Evolutionary conservation across 495 filamentous ascomycete genomes (phyloP).

Genomic region (Penicillium desertorum): DNA sequence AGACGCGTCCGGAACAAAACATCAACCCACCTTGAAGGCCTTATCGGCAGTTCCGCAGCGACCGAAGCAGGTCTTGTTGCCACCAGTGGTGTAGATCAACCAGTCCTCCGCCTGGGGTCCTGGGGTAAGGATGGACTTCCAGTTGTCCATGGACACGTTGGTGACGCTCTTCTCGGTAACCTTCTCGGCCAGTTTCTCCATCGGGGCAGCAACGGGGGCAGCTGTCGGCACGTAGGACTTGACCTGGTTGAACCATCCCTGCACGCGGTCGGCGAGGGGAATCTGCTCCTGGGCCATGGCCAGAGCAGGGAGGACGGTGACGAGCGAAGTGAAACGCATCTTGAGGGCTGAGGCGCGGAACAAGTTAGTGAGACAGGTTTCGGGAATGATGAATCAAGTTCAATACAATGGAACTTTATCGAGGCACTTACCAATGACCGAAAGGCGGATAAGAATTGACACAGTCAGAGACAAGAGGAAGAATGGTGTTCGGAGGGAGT

Average conservation of each 20-base stretch:
- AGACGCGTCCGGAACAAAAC: neutral
- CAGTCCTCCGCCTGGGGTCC: slow-evolving; percentile 70
- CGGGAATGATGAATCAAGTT: neutral
- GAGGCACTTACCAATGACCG: slow-evolving; percentile 7
- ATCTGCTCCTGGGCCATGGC: slow-evolving; percentile 72
- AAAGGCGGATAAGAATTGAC: slow-evolving; percentile 12
- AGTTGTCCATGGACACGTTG: slow-evolving; percentile 68
- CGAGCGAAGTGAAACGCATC: slow-evolving; percentile 69
- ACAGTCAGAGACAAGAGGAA: slow-evolving; percentile 18
- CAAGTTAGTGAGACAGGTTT: slow-evolving; percentile 9
- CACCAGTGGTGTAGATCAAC: slow-evolving; percentile 77
- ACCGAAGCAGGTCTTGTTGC: slow-evolving; percentile 85
- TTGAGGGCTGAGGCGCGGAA: slow-evolving; percentile 32
- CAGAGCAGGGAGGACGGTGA: slow-evolving; percentile 68
- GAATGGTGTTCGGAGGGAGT: slow-evolving; percentile 14
- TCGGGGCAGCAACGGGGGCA: slow-evolving; percentile 46
- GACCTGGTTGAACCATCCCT: slow-evolving; percentile 63
- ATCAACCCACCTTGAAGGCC: slow-evolving; percentile 54
- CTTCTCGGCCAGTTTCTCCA: slow-evolving; percentile 54
- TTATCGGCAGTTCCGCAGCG: slow-evolving; percentile 53
- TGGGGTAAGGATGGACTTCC: slow-evolving; percentile 65
- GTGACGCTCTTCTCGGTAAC: slow-evolving; percentile 56
- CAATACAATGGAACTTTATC: neutral
- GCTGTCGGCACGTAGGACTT: slow-evolving; percentile 59
- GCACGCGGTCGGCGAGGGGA: slow-evolving; percentile 65